Percentiles rank a stretch among this genome's conserved stretches.
Evolutionary conservation across 208 protist genomes (phyloP).

Genomic region (Trypanosoma melophagium): DNA sequence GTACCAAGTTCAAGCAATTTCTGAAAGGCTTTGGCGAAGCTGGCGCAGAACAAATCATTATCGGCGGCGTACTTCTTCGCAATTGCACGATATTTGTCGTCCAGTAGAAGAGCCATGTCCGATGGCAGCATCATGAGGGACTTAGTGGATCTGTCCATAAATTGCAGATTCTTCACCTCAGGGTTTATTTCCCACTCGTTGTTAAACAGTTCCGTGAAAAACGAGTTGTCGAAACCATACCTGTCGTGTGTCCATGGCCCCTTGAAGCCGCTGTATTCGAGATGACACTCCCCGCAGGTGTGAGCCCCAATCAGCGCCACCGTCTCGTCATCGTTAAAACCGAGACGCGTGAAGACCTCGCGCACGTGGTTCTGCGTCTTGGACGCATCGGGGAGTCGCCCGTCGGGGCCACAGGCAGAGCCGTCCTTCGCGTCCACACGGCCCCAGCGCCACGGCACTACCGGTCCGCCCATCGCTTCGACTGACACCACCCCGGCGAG

Average conservation of each 20-base stretch:
- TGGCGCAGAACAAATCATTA: constrained; percentile 84
- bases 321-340: constrained; percentile 93
- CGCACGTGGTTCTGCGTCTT: constrained; percentile 78
- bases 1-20: constrained; percentile 75
- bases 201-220: constrained; percentile 83
- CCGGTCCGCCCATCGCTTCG: constrained; percentile 90
- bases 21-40: constrained; percentile 85
- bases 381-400: constrained; percentile 86
- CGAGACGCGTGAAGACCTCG: constrained; percentile 89
- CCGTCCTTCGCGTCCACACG: constrained; percentile 77
- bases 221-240: constrained; percentile 91
- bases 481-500: constrained; percentile 90
- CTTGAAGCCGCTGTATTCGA: constrained; percentile 75
- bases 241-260: constrained; percentile 92
- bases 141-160: constrained; percentile 73
- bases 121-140: constrained; percentile 93
- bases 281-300: constrained; percentile 90
- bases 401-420: constrained; percentile 67
- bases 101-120: constrained; percentile 84
- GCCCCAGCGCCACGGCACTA: constrained; percentile 83
- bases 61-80: constrained; percentile 91
- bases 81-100: constrained; percentile 77
- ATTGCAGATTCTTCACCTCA: constrained; percentile 59
- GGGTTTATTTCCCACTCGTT: constrained; percentile 83
- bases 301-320: constrained; percentile 92